phyloP scores from a whole-genome alignment of 2,329 filamentous ascomycete genomes.

The Hypoxylon sp. region DNA sequence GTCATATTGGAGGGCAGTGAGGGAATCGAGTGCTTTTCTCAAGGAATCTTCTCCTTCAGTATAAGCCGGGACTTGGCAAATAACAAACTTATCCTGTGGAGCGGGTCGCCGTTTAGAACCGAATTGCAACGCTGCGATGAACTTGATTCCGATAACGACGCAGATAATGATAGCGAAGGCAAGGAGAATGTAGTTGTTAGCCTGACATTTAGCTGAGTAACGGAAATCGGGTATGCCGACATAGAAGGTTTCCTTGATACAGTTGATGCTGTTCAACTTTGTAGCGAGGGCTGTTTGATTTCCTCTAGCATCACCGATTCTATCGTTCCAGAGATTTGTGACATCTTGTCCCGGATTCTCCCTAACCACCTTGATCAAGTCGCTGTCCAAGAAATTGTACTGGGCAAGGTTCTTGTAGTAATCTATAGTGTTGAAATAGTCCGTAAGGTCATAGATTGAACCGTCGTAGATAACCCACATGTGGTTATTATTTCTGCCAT shows the following conservation, averaged over 20 bases:
- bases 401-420: conserved; percentile 65
- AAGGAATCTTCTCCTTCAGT: conserved; percentile 98
- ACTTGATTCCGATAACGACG: conserved; percentile 86
- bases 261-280: conserved; percentile 79
- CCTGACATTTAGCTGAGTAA: conserved; percentile 79
- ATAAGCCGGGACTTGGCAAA: conserved; percentile 97
- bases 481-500: conserved; percentile 78
- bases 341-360: conserved; percentile 86
- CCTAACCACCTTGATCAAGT: conserved; percentile 77
- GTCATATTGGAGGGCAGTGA: conserved; percentile 95
- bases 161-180: conserved; percentile 89
- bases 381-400: conserved; percentile 81
- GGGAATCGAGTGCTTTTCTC: conserved; percentile 91
- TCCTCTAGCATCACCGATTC: conserved; percentile 63
- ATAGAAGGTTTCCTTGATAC: conserved; percentile 87
- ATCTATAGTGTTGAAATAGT: conserved; percentile 87
- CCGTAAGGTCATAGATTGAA: conserved; percentile 87
- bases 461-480: conserved; percentile 85
- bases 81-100: conserved; percentile 98
- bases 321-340: conserved; percentile 72
- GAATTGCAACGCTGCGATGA: conserved; percentile 92
- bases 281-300: conserved; percentile 67
- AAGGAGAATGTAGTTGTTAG: conserved; percentile 92
- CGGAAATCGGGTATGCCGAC: conserved; percentile 90
- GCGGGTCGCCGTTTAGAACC: conserved; percentile 90